Evolutionary conservation across 371 early-diverging fungal species (phyloP).

Genomic region (Chytridium lagenaria): DNA sequence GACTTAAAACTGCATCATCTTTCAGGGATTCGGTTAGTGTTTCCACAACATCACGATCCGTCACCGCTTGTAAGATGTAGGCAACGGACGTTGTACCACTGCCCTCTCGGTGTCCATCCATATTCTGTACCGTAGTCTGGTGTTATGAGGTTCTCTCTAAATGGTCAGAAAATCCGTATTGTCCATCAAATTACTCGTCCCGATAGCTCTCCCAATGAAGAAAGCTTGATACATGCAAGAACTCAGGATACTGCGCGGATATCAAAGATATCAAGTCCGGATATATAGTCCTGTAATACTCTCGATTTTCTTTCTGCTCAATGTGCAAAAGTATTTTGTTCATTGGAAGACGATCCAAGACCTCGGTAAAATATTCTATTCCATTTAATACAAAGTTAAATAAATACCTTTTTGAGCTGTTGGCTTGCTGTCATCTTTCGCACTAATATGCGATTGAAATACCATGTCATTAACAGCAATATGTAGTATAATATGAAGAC

Average conservation of each 20-base stretch:
- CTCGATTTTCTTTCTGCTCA: slow-evolving; percentile 4
- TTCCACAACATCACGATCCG: too few relatives aligned
- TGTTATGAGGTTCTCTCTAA: too few relatives aligned
- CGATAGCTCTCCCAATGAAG: slow-evolving; percentile 34
- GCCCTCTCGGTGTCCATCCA: too few relatives aligned
- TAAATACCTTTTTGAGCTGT: neutral
- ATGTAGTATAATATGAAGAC: neutral
- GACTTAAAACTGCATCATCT: neutral
- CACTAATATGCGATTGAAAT: neutral
- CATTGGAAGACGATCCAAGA: slow-evolving; percentile 54
- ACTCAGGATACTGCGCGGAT: slow-evolving; percentile 55
- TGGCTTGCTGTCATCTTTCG: neutral
- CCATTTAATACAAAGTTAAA: too few relatives aligned
- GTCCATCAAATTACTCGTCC: slow-evolving; percentile 30
- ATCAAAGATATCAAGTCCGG: slow-evolving; percentile 57
- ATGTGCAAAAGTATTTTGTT: slow-evolving; percentile 20
- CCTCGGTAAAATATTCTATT: slow-evolving; percentile 51
- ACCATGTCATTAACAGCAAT: slow-evolving; percentile 11
- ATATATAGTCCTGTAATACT: slow-evolving; percentile 22
- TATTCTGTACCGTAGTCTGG: too few relatives aligned
- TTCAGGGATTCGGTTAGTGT: too few relatives aligned
- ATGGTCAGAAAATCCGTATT: too few relatives aligned
- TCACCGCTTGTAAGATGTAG: too few relatives aligned
- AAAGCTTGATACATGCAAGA: slow-evolving; percentile 46
- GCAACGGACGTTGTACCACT: too few relatives aligned